Conservation (phyloP, 495 filamentous ascomycete genomes). For the Aspergillus egyptiacus region DNA sequence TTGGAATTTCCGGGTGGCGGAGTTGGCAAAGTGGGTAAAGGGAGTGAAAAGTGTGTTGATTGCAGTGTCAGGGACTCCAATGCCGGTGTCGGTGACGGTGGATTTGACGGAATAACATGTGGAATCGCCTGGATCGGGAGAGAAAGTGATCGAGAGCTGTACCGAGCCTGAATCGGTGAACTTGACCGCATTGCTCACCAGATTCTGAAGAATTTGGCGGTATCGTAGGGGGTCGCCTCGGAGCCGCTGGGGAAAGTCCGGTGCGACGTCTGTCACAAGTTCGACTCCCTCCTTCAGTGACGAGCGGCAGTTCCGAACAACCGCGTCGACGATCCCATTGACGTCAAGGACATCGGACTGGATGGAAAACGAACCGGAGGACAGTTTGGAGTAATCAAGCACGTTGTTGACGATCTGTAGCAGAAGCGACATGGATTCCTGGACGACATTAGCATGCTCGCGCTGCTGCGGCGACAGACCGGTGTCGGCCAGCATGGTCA, state of each 20-base stretch:
- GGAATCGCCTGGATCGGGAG: slow-evolving; percentile 35
- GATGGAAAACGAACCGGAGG: slow-evolving; percentile 76
- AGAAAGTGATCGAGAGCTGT: slow-evolving; percentile 48
- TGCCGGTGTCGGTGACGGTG: slow-evolving; percentile 70
- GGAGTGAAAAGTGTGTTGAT: slow-evolving; percentile 71
- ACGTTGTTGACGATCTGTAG: slow-evolving; percentile 88
- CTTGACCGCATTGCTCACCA: slow-evolving; percentile 86
- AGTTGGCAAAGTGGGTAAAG: slow-evolving; percentile 79
- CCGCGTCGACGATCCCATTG: slow-evolving; percentile 46
- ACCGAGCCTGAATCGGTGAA: slow-evolving; percentile 73
- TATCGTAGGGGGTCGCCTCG: slow-evolving; percentile 72
- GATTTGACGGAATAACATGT: slow-evolving; percentile 42
- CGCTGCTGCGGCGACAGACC: slow-evolving; percentile 59
- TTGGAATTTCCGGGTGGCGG: slow-evolving; percentile 67
- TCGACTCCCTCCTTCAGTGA: slow-evolving; percentile 54
- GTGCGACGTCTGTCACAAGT: slow-evolving; percentile 46
- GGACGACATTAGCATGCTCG: slow-evolving; percentile 72
- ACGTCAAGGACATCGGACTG: slow-evolving; percentile 67
- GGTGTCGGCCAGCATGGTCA: slow-evolving; percentile 64
- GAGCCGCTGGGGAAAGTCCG: slow-evolving; percentile 34
- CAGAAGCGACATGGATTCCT: slow-evolving; percentile 74
- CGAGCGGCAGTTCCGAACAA: slow-evolving; percentile 47
- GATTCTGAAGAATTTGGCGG: slow-evolving; percentile 77
- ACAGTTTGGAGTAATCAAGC: slow-evolving; percentile 81
- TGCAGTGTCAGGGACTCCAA: slow-evolving; percentile 75